These are phyloP conservation scores for Solanum lycopersicoides DNA, from an alignment of 257 asterid species.

Conservation along the genomic window DNA sequence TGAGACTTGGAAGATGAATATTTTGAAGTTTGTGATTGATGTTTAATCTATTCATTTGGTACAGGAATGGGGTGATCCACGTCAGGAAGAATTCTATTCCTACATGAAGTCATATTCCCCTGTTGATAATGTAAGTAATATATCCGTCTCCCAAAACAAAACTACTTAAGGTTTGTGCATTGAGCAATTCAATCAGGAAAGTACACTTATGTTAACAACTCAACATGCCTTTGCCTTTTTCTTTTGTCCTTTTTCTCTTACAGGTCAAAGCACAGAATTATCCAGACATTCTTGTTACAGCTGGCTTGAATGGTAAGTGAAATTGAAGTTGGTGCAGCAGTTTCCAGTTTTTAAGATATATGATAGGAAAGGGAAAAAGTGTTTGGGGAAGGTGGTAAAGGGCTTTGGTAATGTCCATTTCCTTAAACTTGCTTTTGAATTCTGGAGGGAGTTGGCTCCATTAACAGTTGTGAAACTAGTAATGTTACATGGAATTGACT, in stretches of 20 bases:
- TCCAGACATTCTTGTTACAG: slow-evolving; percentile 81
- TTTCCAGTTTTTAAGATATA: background rate
- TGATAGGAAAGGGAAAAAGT: background rate
- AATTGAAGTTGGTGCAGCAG: background rate
- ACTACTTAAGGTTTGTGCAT: background rate
- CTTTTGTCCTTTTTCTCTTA: slow-evolving; percentile 3
- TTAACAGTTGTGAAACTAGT: background rate
- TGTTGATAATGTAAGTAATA: slow-evolving; percentile 68
- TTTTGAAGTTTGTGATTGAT: background rate
- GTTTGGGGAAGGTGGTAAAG: background rate
- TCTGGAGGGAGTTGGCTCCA: background rate
- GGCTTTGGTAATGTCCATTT: background rate
- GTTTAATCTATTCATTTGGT: slow-evolving; percentile 11
- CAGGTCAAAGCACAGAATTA: slow-evolving; percentile 70
- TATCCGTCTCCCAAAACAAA: background rate
- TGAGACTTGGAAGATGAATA: background rate
- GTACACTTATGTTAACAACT: background rate
- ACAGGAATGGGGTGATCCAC: slow-evolving; percentile 99
- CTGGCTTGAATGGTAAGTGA: slow-evolving; percentile 83
- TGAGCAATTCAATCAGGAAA: background rate
- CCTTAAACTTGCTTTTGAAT: background rate
- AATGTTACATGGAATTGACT: background rate
- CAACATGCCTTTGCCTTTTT: background rate
- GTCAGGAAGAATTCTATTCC: slow-evolving; percentile 77
- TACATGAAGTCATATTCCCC: slow-evolving; percentile 96